Evolutionary conservation across 2,329 filamentous ascomycete species (phyloP), one percentile per base, ranked within the genome.

Genomic region (Ophiosphaerella korrae): DNA sequence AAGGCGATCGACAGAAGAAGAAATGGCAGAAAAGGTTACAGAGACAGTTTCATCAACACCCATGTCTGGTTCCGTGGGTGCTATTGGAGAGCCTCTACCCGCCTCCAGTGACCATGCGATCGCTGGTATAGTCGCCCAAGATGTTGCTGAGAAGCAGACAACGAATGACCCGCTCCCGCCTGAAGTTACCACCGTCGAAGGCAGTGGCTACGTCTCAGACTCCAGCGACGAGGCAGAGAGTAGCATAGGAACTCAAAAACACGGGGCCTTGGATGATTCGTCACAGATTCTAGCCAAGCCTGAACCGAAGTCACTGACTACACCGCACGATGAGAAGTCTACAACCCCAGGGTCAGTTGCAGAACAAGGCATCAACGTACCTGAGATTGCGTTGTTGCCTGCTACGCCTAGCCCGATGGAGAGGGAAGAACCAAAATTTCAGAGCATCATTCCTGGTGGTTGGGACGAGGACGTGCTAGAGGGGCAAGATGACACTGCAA

Each of bases 141-240:
- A 88, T 43, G 76, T 81, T 41, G 77, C 75, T 4, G 72, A 77
- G 3, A 82, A 79, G 53, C 52, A 54, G 14, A 36, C 50, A 14
- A 14, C 48, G 8, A 78, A 83, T 45, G 84, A 89, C 55, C 88
- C 89, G 13, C 70, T 91, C 31, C 86, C 89, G 4, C 87, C 87
- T 1, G 81, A 90, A 13, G 85, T 89, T 11, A 88, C 87, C 0
- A 86, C 86, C 1, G 82, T 88, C 14, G 87, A 92, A 65, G 84
- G 83, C 8, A 82, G 74, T 48, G 86, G 84, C 1, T 86, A 89
- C 57, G 73, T 79, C 12, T 89, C 86, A 12, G 84, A 88, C 51
- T 84, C 80, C n/a, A 70, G 67, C 47, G 61, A 66, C 9, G 57
- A 55, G 26, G 63, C 63, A 43, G 48, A 50, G 8, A 35, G 14